Conservation (phyloP, 2,329 filamentous ascomycete genomes). For the Myrmaecium sp. region DNA sequence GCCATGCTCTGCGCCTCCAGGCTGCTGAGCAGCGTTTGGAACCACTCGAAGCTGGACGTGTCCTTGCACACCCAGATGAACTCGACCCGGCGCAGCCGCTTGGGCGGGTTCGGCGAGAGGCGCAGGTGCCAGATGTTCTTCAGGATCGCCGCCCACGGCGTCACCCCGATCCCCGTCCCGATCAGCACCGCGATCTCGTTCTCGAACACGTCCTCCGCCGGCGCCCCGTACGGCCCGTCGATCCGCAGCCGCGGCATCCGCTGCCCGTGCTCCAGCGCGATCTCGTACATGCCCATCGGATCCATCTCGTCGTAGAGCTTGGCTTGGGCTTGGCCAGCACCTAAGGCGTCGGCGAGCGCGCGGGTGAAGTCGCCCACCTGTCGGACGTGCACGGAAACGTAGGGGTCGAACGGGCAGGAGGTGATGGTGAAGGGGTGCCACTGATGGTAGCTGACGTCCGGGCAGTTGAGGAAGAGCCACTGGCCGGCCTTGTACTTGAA, state of each 20-base stretch:
- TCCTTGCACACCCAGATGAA: slow-evolving; percentile 99
- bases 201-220: slow-evolving; percentile 92
- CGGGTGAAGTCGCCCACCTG: slow-evolving; percentile 95
- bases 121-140: slow-evolving; percentile 99
- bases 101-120: slow-evolving; percentile 73
- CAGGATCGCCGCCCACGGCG: slow-evolving; percentile 70
- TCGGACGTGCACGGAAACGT: slow-evolving; percentile 84
- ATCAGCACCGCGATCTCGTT: slow-evolving; percentile 79
- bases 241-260: slow-evolving; percentile 80
- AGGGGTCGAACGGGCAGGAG: slow-evolving; percentile 89
- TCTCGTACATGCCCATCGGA: slow-evolving; percentile 93
- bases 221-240: slow-evolving; percentile 90
- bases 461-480: slow-evolving; percentile 93
- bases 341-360: slow-evolving; percentile 87
- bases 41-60: slow-evolving; percentile 94
- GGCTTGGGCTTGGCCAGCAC: slow-evolving; percentile 70
- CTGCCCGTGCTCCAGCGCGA: slow-evolving; percentile 83
- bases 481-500: slow-evolving; percentile 98
- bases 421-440: slow-evolving; percentile 99
- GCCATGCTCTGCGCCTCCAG: slow-evolving; percentile 72
- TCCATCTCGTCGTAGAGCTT: slow-evolving; percentile 85
- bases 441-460: slow-evolving; percentile 71
- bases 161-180: slow-evolving; percentile 75
- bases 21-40: slow-evolving; percentile 81
- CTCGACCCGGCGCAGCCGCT: slow-evolving; percentile 80